phyloP scores from a whole-genome alignment of 805 yeast genomes.

The Myxozyma sirexii region DNA sequence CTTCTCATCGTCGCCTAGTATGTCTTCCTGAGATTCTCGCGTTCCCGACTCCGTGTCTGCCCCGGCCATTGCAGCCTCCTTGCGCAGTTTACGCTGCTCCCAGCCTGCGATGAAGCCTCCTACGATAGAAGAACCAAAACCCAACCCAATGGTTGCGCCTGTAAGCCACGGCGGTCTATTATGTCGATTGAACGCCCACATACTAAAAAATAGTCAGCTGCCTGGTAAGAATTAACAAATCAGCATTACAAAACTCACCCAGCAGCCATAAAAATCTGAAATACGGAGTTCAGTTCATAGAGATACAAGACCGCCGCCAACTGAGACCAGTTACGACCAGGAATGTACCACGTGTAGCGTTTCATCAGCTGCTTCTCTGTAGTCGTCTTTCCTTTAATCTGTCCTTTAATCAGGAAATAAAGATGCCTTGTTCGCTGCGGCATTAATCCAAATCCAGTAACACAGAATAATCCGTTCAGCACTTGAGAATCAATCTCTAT shows the following conservation, averaged over 20 bases:
- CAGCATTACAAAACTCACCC: slow-evolving; percentile 26
- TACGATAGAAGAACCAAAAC: slow-evolving; percentile 23
- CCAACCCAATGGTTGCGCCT: slow-evolving; percentile 30
- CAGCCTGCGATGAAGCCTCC: slow-evolving; percentile 25
- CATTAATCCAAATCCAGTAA: slow-evolving; percentile 34
- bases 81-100: slow-evolving; percentile 14
- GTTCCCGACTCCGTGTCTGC: background rate
- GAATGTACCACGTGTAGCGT: slow-evolving; percentile 30
- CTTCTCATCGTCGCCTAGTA: background rate
- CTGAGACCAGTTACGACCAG: slow-evolving; percentile 14
- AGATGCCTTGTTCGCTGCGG: slow-evolving; percentile 33
- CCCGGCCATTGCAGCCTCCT: background rate
- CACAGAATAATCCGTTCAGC: slow-evolving; percentile 33
- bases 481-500: slow-evolving; percentile 35
- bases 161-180: slow-evolving; percentile 35
- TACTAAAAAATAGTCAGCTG: slow-evolving; percentile 1
- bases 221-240: too few species aligned
- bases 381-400: slow-evolving; percentile 1
- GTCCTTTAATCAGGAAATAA: slow-evolving; percentile 24
- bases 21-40: background rate
- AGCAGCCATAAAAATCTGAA: slow-evolving; percentile 32
- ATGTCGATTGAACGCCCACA: slow-evolving; percentile 36
- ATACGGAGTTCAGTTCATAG: slow-evolving; percentile 29
- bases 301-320: slow-evolving; percentile 28
- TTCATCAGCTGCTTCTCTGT: slow-evolving; percentile 13